Percentiles rank a stretch among this genome's conserved stretches.
Evolutionary conservation across 140 eudicot genomes (phyloP).

Genomic region (Oenanthe javanica): DNA sequence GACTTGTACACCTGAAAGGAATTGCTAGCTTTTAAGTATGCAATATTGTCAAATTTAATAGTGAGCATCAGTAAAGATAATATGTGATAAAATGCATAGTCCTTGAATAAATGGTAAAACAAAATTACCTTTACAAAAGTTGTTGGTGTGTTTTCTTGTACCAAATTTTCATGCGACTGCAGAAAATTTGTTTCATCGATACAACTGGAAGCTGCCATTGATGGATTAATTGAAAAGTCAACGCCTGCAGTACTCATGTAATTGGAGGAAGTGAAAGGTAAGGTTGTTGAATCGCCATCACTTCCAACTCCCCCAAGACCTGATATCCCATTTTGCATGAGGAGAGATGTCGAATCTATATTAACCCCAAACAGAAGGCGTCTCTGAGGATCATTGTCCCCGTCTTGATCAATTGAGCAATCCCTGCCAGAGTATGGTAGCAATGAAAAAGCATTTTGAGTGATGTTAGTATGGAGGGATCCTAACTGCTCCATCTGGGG

Average conservation of each 20-base stretch:
- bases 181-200: constrained; percentile 65
- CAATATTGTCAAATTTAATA: neutral
- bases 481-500: constrained; percentile 55
- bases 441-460: constrained; percentile 37
- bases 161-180: constrained; percentile 61
- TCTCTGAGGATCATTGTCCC: constrained; percentile 40
- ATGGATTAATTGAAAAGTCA: constrained; percentile 47
- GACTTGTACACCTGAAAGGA: constrained; percentile 68
- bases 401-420: constrained; percentile 45
- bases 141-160: constrained; percentile 49
- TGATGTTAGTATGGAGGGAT: constrained; percentile 29
- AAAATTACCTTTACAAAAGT: constrained; percentile 64
- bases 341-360: constrained; percentile 47
- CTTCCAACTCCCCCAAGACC: constrained; percentile 29
- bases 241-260: constrained; percentile 38
- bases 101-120: neutral
- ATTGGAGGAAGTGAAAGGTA: constrained; percentile 43
- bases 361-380: constrained; percentile 57
- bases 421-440: constrained; percentile 82
- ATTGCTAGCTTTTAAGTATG: neutral
- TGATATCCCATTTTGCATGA: constrained; percentile 51
- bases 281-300: constrained; percentile 32
- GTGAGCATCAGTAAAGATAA: no score
- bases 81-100: neutral
- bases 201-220: constrained; percentile 67